Evolutionary conservation across 78 protist genomes (phyloP).

Genomic region (Planoprotostelium fungivorum): DNA sequence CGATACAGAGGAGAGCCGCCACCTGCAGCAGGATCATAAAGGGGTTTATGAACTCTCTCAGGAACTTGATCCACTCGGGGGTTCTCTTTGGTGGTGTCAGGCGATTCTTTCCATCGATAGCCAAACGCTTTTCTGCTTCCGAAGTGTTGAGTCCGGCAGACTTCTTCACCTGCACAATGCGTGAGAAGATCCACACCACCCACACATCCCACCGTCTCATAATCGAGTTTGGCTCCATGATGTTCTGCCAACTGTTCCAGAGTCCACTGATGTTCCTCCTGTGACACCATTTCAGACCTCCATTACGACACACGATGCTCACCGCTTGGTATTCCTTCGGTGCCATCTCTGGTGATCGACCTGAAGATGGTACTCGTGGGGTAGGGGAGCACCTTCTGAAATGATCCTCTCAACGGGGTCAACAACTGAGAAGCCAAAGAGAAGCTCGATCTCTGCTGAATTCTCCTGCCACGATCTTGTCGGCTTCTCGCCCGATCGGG

Average conservation of each 20-base stretch:
- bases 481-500: no score
- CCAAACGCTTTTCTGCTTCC: slow-evolving; percentile 16
- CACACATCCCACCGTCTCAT: background rate
- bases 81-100: slow-evolving; percentile 51
- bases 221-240: slow-evolving; percentile 18
- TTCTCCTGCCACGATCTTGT: no score
- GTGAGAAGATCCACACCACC: background rate
- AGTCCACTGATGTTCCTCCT: slow-evolving; percentile 40
- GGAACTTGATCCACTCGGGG: slow-evolving; percentile 40
- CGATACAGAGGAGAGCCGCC: slow-evolving; percentile 42
- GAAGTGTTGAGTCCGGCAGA: slow-evolving; percentile 18
- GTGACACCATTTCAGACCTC: background rate
- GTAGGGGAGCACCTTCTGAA: no score
- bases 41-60: slow-evolving; percentile 26
- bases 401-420: no score
- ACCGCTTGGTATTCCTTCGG: background rate
- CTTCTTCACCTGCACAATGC: background rate
- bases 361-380: no score
- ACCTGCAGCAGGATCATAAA: slow-evolving; percentile 47
- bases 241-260: slow-evolving; percentile 17
- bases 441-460: no score
- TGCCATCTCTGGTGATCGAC: background rate
- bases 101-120: slow-evolving; percentile 21
- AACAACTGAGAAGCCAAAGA: no score
- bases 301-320: background rate